Evolutionary conservation across 441 rosid species (phyloP), one percentile per base, ranked within the genome.

Genomic region (Gossypium trilobum): DNA sequence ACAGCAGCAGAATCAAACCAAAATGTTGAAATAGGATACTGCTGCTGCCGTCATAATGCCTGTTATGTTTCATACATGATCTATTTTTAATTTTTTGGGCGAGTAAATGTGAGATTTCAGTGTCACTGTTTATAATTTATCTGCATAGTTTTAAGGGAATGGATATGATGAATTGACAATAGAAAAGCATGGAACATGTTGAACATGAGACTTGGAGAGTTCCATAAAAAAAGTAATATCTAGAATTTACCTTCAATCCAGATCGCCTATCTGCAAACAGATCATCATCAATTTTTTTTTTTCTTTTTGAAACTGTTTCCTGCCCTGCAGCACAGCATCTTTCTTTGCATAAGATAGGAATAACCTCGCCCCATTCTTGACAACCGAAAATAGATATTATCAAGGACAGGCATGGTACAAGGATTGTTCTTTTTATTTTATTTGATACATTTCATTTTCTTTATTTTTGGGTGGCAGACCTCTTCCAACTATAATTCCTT

Each of bases 311-410:
- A 59, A 27, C n/a, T 0, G 19, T 59, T 59, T 59, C 64, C 62
- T 58, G 17, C 31, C 63, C 64, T 59, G 64, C 64, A 25, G 64
- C 19, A 59, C 19, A 55, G 60, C 60, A 59, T 27, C 39, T n/a
- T 59, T 25, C 20, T 59, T 59, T 1, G 39, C 39, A 59, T 59
- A 5, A 58, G 39, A 59, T 59, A 27, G 39, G 39, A 59, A 59
- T 59, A 25, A 27, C 39, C 39, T 11, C 39, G 6, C 39, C 36
- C 10, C 64, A 4, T n/a, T 5, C 9, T 59, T 27, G 39, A 59
- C 64, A 59, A 27, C 19, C 64, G 39, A 27, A 59, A 59, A 59
- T 27, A 5, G 19, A 59, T 33, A 59, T 59, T 29, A 23, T 1
- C 64, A 27, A 59, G 42, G 29, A 59, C 39, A 13, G 11, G 42